phyloP scores from a whole-genome alignment of 2,329 filamentous ascomycete species.

The Corynespora cassiicola region DNA sequence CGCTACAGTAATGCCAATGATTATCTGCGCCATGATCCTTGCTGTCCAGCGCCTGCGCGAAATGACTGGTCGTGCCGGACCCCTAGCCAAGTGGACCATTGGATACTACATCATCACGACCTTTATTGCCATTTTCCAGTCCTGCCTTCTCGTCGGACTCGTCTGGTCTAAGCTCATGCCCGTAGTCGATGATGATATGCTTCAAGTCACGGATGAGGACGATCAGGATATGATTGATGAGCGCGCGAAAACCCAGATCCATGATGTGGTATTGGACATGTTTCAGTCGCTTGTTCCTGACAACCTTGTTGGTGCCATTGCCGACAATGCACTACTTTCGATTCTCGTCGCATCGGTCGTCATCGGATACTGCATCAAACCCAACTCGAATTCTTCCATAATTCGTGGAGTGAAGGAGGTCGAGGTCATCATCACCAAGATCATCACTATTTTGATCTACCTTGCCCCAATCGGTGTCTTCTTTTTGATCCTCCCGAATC shows the following conservation, averaged over 20 bases:
- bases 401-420: conserved; percentile 55
- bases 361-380: conserved; percentile 56
- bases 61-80: conserved; percentile 50
- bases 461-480: conserved; percentile 61
- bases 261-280: conserved; percentile 56
- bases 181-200: conserved; percentile 39
- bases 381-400: conserved; percentile 48
- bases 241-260: conserved; percentile 41
- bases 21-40: conserved; percentile 60
- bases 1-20: conserved; percentile 59
- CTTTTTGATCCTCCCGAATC: conserved; percentile 60
- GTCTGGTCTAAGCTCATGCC: conserved; percentile 58
- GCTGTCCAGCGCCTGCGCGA: conserved; percentile 57
- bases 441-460: conserved; percentile 58
- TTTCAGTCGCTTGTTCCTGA: conserved; percentile 58
- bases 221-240: conserved; percentile 44
- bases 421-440: conserved; percentile 54
- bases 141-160: conserved; percentile 54
- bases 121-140: conserved; percentile 56
- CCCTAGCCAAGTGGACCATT: conserved; percentile 58
- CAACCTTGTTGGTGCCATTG: conserved; percentile 58
- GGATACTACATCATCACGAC: conserved; percentile 60
- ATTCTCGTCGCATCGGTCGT: conserved; percentile 57
- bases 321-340: conserved; percentile 54
- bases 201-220: conserved; percentile 35